Conservation (phyloP, 345 rosid genomes). For the Boechera retrofracta region DNA sequence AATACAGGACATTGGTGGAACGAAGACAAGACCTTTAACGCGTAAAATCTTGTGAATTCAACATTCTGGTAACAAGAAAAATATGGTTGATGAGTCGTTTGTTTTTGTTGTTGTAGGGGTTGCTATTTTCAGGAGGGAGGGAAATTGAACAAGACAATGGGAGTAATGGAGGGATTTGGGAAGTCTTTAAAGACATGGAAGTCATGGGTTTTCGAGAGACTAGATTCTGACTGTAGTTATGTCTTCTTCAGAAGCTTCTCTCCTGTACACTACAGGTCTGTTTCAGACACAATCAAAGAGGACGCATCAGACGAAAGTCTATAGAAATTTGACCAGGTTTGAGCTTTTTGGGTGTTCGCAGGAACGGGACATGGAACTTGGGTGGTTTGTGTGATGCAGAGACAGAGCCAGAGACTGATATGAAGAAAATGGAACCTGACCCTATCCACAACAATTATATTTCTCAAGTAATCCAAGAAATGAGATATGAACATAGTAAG, state of each 20-base stretch:
- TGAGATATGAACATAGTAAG: slow-evolving; percentile 52
- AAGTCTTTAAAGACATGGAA: slow-evolving; percentile 71
- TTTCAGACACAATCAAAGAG: slow-evolving; percentile 18
- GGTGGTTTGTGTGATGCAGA: slow-evolving; percentile 74
- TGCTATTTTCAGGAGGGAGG: slow-evolving; percentile 74
- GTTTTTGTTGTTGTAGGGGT: slow-evolving; percentile 55
- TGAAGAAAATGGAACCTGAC: slow-evolving; percentile 54
- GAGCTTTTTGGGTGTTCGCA: slow-evolving; percentile 43
- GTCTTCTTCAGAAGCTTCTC: slow-evolving; percentile 81
- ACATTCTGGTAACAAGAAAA: slow-evolving; percentile 1
- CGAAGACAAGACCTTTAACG: slow-evolving; percentile 60
- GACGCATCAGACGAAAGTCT: not conserved
- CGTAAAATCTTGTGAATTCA: slow-evolving; percentile 35
- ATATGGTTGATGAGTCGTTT: slow-evolving; percentile 2
- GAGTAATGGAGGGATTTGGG: slow-evolving; percentile 65
- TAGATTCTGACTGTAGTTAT: slow-evolving; percentile 56
- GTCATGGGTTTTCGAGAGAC: slow-evolving; percentile 58
- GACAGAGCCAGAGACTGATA: slow-evolving; percentile 59
- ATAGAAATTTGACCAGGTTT: slow-evolving; percentile 23
- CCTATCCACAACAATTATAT: slow-evolving; percentile 61
- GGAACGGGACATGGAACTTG: slow-evolving; percentile 73
- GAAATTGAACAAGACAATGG: slow-evolving; percentile 59
- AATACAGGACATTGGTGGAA: slow-evolving; percentile 93
- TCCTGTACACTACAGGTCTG: slow-evolving; percentile 79
- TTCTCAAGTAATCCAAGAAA: slow-evolving; percentile 54